Evolutionary conservation across 441 rosid species (phyloP).

Genomic region (Croton laevigatus): DNA sequence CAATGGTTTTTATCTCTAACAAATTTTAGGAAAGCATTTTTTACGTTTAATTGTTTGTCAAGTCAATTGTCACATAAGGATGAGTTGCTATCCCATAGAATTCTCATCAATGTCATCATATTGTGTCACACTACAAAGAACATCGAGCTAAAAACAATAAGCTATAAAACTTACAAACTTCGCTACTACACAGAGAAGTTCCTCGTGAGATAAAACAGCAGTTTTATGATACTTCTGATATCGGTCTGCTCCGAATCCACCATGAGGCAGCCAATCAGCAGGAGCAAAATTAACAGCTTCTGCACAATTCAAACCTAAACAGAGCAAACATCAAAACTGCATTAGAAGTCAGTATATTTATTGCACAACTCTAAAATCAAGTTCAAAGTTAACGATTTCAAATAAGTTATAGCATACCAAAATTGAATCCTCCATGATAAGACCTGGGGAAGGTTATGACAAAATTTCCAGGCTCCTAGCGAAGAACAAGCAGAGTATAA

Average conservation of each 20-base stretch:
- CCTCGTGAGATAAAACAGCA: conserved; percentile 92
- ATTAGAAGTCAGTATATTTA: conserved; percentile 5
- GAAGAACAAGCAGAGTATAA: conserved; percentile 27
- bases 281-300: conserved; percentile 99
- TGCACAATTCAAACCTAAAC: conserved; percentile 87
- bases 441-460: conserved; percentile 97
- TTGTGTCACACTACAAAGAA: conserved; percentile 13
- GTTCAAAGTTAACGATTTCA: conserved; percentile 18
- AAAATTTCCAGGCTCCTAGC: conserved; percentile 94
- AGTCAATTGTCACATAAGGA: not conserved
- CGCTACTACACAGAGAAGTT: conserved; percentile 94
- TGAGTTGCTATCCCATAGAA: not conserved
- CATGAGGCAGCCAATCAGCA: conserved; percentile 98
- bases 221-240: conserved; percentile 82
- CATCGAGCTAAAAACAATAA: not conserved
- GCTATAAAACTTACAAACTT: conserved; percentile 44
- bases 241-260: conserved; percentile 79
- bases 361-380: conserved; percentile 5
- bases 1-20: not conserved
- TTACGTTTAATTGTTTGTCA: not conserved
- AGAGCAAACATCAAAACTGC: conserved; percentile 17
- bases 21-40: not conserved
- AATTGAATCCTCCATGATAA: conserved; percentile 94
- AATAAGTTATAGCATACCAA: conserved; percentile 52
- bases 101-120: conserved; percentile 6